These are phyloP conservation scores for Allium sativum DNA, from an alignment of 106 monocot species.

Conservation along the genomic window DNA sequence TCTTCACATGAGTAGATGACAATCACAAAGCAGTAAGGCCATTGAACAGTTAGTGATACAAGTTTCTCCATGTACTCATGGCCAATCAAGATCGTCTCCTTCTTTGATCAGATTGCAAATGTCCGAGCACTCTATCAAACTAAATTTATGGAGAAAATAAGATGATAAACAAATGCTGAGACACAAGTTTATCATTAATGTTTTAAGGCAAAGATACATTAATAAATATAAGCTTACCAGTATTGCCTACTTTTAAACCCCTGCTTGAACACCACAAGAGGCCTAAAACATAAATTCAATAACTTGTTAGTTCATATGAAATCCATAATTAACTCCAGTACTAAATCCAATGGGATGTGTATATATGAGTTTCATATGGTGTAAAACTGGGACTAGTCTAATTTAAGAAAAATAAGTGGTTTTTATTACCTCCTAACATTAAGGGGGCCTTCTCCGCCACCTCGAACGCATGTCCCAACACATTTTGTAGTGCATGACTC, in stretches of 20 bases:
- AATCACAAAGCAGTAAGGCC: no score
- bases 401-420: not conserved
- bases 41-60: no score
- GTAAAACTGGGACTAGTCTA: no score
- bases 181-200: not conserved
- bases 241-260: constrained; percentile 82
- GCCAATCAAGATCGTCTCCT: constrained; percentile 44
- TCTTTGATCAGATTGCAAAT: constrained; percentile 93
- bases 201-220: not conserved
- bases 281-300: constrained; percentile 27
- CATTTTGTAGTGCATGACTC: constrained; percentile 78
- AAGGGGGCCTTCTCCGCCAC: constrained; percentile 84
- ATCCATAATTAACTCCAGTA: no score
- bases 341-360: no score
- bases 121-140: constrained; percentile 85
- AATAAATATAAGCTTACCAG: constrained; percentile 34
- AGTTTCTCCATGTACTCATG: no score
- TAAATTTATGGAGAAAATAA: constrained; percentile 9
- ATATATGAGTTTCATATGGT: no score
- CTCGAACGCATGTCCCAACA: constrained; percentile 72
- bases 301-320: not conserved
- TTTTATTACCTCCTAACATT: constrained; percentile 58
- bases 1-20: no score
- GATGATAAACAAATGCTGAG: no score
- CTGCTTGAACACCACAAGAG: constrained; percentile 89